A percentile compares a stretch with the other conserved stretches of the same genome.
These are phyloP conservation scores for Penicillium crustosum DNA, from an alignment of 2,329 filamentous ascomycete genomes.

Conservation along the genomic window DNA sequence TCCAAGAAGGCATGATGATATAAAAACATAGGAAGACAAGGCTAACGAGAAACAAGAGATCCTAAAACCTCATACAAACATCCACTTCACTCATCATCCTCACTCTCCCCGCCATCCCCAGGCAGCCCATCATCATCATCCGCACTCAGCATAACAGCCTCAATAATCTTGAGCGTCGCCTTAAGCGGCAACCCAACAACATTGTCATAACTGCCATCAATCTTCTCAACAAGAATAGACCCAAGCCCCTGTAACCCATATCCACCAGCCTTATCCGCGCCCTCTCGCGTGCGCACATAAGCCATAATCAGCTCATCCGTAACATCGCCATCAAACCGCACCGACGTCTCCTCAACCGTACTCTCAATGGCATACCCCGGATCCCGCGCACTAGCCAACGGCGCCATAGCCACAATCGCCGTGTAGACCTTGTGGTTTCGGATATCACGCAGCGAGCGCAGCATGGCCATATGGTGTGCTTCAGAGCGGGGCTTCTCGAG, in stretches of 20 bases:
- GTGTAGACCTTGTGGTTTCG: slow-evolving; percentile 80
- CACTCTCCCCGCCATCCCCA: slow-evolving; percentile 42
- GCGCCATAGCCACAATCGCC: slow-evolving; percentile 78
- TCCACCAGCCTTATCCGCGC: slow-evolving; percentile 91
- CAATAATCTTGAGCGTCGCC: slow-evolving; percentile 74
- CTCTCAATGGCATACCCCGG: slow-evolving; percentile 83
- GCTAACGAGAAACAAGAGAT: background rate
- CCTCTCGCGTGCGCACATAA: slow-evolving; percentile 72
- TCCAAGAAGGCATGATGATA: background rate
- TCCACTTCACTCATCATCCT: slow-evolving; percentile 17
- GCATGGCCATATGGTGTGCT: slow-evolving; percentile 78
- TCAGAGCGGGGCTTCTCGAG: slow-evolving; percentile 88
- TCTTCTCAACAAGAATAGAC: slow-evolving; percentile 79
- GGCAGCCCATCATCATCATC: slow-evolving; percentile 60
- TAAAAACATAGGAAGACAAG: background rate
- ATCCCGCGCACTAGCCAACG: slow-evolving; percentile 73
- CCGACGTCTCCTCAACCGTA: slow-evolving; percentile 84
- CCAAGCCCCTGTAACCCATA: slow-evolving; percentile 92
- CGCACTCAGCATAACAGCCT: slow-evolving; percentile 79
- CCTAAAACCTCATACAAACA: background rate
- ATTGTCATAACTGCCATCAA: slow-evolving; percentile 90
- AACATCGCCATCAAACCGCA: slow-evolving; percentile 75
- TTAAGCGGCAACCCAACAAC: slow-evolving; percentile 87
- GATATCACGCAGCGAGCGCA: slow-evolving; percentile 76
- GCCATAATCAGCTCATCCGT: slow-evolving; percentile 80